Base-by-base conservation (phyloP, 2,329 filamentous ascomycete species). In the Trichophyton schoenleinii region DNA sequence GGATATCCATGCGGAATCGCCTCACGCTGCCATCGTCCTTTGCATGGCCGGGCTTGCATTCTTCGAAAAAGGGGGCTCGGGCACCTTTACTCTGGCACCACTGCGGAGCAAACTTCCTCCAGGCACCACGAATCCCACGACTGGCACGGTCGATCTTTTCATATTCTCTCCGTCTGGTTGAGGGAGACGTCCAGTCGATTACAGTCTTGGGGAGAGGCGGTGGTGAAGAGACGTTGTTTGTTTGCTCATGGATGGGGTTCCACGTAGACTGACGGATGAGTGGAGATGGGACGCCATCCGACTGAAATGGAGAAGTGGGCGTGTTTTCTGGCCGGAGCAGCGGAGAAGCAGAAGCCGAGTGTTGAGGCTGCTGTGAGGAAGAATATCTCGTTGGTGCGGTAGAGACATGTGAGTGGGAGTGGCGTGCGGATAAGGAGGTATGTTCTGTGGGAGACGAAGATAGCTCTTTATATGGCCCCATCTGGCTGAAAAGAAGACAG, bases 341-440 rank as follows among this genome's bases (percentile, higher is more conserved):
- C 61, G 92, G 92, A 38, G 97, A 96, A 72, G 79, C 96, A 63
- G 91, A 97, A 68, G 87, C 97, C 71, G 94, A 97, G 75, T 97
- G 97, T 74, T 59, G 55, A n/a, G 49, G 53, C 6, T 44, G 41
- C 5, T 28, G 38, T 7, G 20, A n/a, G 18, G 31, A 13, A 42
- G 15, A 13, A 6, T 6, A 13, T 25, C 7, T 22, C 8, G 46
- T 3, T 20, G 18, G 22, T 52, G 46, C 15, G 22, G 46, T 20
- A 46, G 42, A 20, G 42, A n/a, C 20, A 18, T 25, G n/a, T 48
- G 44, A 13, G 8, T 25, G n/a, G 18, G 44, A 22, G 44, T 48
- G 44, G 20, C 20, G 20, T 8, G 44, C 20, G 0, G 44, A 48
- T 48, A 48, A 48, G 18, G 44, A 18, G n/a, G 3, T 48, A 22